Percentiles rank a stretch among this genome's conserved stretches.
Conservation (phyloP, 768 basidiomycete genomes). For the Boletus rex-veris region DNA sequence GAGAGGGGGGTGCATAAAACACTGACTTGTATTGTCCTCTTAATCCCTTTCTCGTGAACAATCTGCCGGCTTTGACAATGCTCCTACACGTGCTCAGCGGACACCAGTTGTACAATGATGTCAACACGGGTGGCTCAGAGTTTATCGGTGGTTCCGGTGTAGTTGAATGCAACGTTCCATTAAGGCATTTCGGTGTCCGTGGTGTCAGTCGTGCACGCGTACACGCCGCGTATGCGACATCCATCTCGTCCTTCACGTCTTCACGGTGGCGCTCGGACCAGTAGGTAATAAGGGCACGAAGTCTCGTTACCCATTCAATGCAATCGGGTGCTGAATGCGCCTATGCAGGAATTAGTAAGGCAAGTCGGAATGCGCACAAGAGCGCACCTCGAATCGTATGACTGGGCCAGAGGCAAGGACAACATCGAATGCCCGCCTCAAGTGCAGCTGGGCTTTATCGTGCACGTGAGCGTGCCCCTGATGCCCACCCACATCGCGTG, state of each 20-base stretch:
- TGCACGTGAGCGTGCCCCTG: conserved; percentile 40
- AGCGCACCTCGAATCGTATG: conserved; percentile 75
- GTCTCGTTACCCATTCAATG: conserved; percentile 80
- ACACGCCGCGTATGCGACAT: conserved; percentile 53
- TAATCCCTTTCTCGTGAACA: conserved; percentile 68
- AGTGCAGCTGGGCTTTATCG: conserved; percentile 47
- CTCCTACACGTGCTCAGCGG: conserved; percentile 74
- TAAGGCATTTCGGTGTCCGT: conserved; percentile 30
- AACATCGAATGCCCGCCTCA: conserved; percentile 76
- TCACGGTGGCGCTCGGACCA: conserved; percentile 76
- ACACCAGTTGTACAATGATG: conserved; percentile 84
- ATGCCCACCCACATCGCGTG: conserved; percentile 65
- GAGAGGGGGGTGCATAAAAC: no score
- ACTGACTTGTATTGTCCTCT: conserved; percentile 78
- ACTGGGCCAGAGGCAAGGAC: conserved; percentile 64
- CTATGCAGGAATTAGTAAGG: conserved; percentile 35
- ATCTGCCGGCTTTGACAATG: conserved; percentile 66
- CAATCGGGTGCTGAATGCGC: conserved; percentile 62
- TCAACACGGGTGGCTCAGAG: conserved; percentile 54
- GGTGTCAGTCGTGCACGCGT: conserved; percentile 61
- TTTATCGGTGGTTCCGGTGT: conserved; percentile 53
- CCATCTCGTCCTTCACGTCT: conserved; percentile 81
- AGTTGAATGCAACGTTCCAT: conserved; percentile 38
- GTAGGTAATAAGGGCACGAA: conserved; percentile 67
- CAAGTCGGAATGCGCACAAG: background rate